Conservation (phyloP, 2,329 filamentous ascomycete genomes). For the Diaporthe caulivora region DNA sequence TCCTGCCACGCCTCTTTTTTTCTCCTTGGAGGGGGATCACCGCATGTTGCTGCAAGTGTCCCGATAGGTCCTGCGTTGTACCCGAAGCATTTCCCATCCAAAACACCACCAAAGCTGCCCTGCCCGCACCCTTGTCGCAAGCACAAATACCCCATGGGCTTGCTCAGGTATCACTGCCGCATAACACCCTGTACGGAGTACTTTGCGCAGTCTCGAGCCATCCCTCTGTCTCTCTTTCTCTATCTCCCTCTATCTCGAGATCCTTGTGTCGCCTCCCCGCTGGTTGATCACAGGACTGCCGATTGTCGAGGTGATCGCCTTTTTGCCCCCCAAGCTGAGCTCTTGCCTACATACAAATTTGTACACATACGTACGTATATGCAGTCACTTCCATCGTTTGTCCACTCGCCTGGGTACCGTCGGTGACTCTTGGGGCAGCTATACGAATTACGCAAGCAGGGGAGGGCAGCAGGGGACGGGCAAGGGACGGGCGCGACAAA, state of each 20-base stretch:
- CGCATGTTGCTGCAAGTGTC: conserved; percentile 27
- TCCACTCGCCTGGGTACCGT: background rate
- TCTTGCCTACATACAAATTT: background rate
- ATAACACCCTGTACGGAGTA: conserved; percentile 1
- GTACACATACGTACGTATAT: too few species aligned
- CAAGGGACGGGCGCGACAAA: conserved; percentile 3
- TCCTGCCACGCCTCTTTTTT: conserved; percentile 10
- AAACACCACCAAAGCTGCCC: conserved; percentile 20
- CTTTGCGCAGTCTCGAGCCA: background rate
- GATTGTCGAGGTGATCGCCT: conserved; percentile 17
- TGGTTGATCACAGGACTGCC: conserved; percentile 24
- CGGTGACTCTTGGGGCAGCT: background rate
- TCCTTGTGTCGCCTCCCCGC: conserved; percentile 14
- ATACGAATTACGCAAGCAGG: conserved; percentile 1
- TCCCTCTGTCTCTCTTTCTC: too few species aligned
- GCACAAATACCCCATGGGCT: conserved; percentile 12
- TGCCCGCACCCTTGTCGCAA: conserved; percentile 22
- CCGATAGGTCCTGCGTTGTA: conserved; percentile 28
- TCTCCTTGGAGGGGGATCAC: conserved; percentile 17
- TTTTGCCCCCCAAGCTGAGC: conserved; percentile 10
- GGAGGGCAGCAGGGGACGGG: conserved; percentile 11
- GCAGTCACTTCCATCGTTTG: background rate
- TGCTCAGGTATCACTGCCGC: conserved; percentile 16
- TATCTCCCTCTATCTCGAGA: too few species aligned
- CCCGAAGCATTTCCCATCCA: conserved; percentile 29